These are phyloP conservation scores for Ampelomyces quisqualis DNA, from an alignment of 2,329 filamentous ascomycete species.

Conservation along the genomic window DNA sequence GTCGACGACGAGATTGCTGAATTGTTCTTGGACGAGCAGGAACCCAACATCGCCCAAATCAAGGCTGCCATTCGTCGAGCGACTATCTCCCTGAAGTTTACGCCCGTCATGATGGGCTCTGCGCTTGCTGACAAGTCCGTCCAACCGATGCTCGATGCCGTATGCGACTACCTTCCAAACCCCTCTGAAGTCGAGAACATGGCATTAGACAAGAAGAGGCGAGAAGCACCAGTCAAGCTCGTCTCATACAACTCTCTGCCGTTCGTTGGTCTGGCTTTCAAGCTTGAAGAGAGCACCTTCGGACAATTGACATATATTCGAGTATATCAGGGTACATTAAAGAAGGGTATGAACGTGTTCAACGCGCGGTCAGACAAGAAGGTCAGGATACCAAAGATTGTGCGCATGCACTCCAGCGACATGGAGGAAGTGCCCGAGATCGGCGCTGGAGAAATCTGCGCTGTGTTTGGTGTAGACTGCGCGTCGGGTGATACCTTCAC, in stretches of 20 bases:
- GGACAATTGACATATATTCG: slow-evolving; percentile 98
- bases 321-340: slow-evolving; percentile 91
- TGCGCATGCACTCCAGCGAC: slow-evolving; percentile 99
- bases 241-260: slow-evolving; percentile 91
- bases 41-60: slow-evolving; percentile 78
- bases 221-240: slow-evolving; percentile 79
- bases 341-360: slow-evolving; percentile 86
- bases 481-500: slow-evolving; percentile 98
- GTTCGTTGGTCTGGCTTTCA: slow-evolving; percentile 95
- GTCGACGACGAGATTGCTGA: slow-evolving; percentile 98
- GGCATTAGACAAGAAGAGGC: slow-evolving; percentile 78
- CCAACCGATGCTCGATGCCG: slow-evolving; percentile 94
- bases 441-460: slow-evolving; percentile 95
- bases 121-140: slow-evolving; percentile 92
- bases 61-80: slow-evolving; percentile 88
- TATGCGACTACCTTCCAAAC: slow-evolving; percentile 94
- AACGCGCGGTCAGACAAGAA: slow-evolving; percentile 95
- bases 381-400: slow-evolving; percentile 93
- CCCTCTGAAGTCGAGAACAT: slow-evolving; percentile 85
- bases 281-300: slow-evolving; percentile 98
- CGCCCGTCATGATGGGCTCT: slow-evolving; percentile 93
- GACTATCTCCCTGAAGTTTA: slow-evolving; percentile 87
- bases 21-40: slow-evolving; percentile 83
- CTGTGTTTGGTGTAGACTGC: slow-evolving; percentile 96
- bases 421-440: slow-evolving; percentile 97